Evolutionary conservation across 352 stramenopile genomes (phyloP), one percentile per base, ranked within the genome.

Genomic region (Globisporangium abappressorium): DNA sequence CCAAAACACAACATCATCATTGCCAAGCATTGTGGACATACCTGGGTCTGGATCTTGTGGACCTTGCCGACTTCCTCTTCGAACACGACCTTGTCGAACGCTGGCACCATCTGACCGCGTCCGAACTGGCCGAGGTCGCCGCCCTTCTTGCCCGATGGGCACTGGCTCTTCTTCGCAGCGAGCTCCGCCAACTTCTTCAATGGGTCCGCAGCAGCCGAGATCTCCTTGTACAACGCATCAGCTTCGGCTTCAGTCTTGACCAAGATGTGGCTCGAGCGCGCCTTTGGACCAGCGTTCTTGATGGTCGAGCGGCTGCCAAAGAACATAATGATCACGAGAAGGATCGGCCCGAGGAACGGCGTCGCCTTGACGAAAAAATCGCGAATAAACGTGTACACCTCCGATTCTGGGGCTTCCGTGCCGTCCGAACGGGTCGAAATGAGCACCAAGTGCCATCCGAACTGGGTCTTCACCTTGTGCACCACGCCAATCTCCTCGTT

Each of bases 391-490:
- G 67, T 67, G 68, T 76, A 85, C 69, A 72, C 33, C 36, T 82
- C 78, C 20, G 68, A 73, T 64, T 75, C 58, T 22, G 59, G 26
- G 12, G 36, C 58, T 51, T 84, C 78, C 2, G 64, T 72, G 57
- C 76, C 78, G 60, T 87, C 76, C 64, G 80, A 74, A 33, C 81
- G 81, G 46, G 79, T 74, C 28, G 79, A 87, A 55, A 84, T 82
- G 62, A 89, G 73, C 57, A 91, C 71, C 15, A 90, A 61, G 66
- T 91, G 82, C 80, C 80, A 91, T 33, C 82, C 82, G 41, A 91
- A 89, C 72, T 94, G 87, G 33, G 87, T 94, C 73, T 94, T 68
- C 43, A 94, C 87, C 78, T 94, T 94, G 83, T 93, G 82, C 55
- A 94, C 78, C 15, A 78, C 81, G 46, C 81, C 86, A 11, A 92